Evolutionary conservation across 1,284 basidiomycete genomes (phyloP).

Genomic region (Chondrostereum purpureum): DNA sequence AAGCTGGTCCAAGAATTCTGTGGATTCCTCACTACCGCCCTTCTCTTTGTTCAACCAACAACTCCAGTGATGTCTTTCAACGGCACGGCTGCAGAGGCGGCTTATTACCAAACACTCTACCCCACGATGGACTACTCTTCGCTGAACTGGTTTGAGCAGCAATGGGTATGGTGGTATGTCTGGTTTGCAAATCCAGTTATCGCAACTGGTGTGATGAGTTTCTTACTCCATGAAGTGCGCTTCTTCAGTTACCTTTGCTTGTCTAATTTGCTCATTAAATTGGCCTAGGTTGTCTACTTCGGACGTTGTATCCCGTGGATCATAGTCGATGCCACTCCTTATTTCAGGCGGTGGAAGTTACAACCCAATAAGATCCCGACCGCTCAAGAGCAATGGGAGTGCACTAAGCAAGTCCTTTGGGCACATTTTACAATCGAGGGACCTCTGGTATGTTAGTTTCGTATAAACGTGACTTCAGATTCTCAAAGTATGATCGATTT

Average conservation of each 20-base stretch:
- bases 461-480: no score
- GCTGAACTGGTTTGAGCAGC: conserved; percentile 70
- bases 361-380: conserved; percentile 85
- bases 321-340: conserved; percentile 90
- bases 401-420: conserved; percentile 91
- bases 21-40: not conserved
- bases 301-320: conserved; percentile 95
- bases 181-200: conserved; percentile 87
- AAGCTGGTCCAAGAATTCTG: not conserved
- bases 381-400: conserved; percentile 85
- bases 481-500: no score
- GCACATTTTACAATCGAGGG: conserved; percentile 97
- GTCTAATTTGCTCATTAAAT: conserved; percentile 1
- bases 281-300: conserved; percentile 84
- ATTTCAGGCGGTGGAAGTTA: conserved; percentile 93
- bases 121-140: conserved; percentile 55
- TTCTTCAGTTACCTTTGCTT: conserved; percentile 1
- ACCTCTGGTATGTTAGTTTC: conserved; percentile 69
- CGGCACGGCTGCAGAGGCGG: conserved; percentile 21
- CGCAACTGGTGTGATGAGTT: conserved; percentile 92
- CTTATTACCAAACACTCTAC: conserved; percentile 40
- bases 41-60: not conserved
- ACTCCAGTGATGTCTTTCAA: conserved; percentile 31
- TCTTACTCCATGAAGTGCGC: conserved; percentile 87
- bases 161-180: conserved; percentile 83